phyloP scores from a whole-genome alignment of 73 alveolate genomes.

The Blepharisma stoltei region DNA sequence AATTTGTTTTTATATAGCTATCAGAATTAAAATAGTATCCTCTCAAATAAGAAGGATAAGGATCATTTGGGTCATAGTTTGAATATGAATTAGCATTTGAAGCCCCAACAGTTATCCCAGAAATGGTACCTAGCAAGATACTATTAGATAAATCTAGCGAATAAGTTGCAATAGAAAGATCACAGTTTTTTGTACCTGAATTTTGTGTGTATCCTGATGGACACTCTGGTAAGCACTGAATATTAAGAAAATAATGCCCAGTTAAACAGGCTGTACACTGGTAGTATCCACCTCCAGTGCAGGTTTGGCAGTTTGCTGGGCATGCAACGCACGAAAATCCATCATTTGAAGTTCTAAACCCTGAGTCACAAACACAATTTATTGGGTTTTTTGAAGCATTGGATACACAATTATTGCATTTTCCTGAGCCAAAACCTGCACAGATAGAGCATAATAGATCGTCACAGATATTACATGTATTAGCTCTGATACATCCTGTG shows the following conservation, averaged over 20 bases:
- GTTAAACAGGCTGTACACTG: neutral
- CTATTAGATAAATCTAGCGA: too few relatives aligned
- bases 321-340: neutral
- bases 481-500: slow-evolving; percentile 21
- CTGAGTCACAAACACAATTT: neutral
- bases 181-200: neutral
- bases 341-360: neutral
- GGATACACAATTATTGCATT: neutral
- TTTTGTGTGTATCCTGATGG: slow-evolving; percentile 1
- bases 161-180: too few relatives aligned
- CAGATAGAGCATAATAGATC: neutral
- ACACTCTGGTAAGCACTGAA: neutral
- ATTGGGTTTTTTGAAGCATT: slow-evolving; percentile 11
- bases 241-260: neutral
- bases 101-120: neutral
- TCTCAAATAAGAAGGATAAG: neutral
- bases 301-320: neutral
- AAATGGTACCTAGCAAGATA: too few relatives aligned
- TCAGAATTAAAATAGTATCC: too few relatives aligned
- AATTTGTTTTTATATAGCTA: too few relatives aligned
- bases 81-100: neutral
- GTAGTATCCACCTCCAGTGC: neutral
- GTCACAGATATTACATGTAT: slow-evolving; percentile 7
- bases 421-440: neutral
- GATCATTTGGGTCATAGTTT: slow-evolving; percentile 1